Conservation (phyloP, 2,329 filamentous ascomycete species). For the Alternaria viburni region DNA sequence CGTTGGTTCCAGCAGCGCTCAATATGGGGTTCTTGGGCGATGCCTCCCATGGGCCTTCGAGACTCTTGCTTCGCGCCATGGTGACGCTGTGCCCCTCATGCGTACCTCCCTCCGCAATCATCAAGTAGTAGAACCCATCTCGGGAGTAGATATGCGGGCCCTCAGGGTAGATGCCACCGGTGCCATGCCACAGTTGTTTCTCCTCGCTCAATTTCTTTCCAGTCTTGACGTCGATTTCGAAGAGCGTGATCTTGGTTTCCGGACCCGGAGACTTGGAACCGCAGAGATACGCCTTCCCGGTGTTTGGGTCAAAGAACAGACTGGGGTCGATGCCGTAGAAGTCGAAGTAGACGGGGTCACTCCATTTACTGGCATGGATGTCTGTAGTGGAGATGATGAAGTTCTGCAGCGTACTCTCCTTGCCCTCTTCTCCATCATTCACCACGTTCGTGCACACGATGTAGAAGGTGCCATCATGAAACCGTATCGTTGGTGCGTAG, state of each 20-base stretch:
- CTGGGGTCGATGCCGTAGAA: constrained; percentile 22
- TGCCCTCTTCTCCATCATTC: constrained; percentile 47
- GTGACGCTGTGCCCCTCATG: constrained; percentile 15
- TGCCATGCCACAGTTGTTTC: constrained; percentile 41
- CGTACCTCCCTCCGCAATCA: constrained; percentile 42
- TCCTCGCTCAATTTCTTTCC: constrained; percentile 23
- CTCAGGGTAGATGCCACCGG: constrained; percentile 37
- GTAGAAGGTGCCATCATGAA: constrained; percentile 24
- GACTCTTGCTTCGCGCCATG: constrained; percentile 18
- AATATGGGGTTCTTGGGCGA: constrained; percentile 17
- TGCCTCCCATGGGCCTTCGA: constrained; percentile 17
- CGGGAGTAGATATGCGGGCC: constrained; percentile 46
- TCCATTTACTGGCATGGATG: constrained; percentile 16
- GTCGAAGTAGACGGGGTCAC: constrained; percentile 15
- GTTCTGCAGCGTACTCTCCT: constrained; percentile 51
- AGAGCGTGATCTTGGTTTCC: constrained; percentile 24
- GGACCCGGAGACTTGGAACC: constrained; percentile 26
- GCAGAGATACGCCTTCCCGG: constrained; percentile 20
- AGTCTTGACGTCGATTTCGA: constrained; percentile 36
- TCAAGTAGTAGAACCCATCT: constrained; percentile 42
- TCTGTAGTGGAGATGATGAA: constrained; percentile 22
- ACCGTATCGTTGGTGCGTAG: constrained; percentile 24
- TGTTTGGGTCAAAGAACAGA: constrained; percentile 18
- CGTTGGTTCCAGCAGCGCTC: constrained; percentile 12
- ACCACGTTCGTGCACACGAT: constrained; percentile 22